These are phyloP conservation scores for Nannizziopsis arthrosporioides DNA, from an alignment of 2,329 filamentous ascomycete genomes.

Conservation along the genomic window DNA sequence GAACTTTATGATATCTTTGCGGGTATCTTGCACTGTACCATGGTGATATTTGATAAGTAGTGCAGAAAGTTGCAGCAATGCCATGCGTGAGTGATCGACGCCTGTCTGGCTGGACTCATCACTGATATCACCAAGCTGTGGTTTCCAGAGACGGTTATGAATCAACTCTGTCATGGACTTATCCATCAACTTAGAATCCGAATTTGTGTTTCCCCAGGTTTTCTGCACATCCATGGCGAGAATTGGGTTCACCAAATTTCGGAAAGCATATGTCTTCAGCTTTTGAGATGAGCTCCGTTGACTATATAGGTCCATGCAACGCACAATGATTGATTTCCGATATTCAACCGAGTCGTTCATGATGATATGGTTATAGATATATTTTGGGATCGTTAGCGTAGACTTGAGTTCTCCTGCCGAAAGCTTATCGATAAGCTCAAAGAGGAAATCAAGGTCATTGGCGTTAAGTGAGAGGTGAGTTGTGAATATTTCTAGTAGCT, in stretches of 20 bases:
- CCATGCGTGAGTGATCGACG: constrained; percentile 92
- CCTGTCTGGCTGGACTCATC: constrained; percentile 77
- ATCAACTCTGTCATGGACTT: constrained; percentile 78
- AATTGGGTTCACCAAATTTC: constrained; percentile 88
- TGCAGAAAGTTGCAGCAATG: constrained; percentile 86
- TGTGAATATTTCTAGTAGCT: constrained; percentile 74
- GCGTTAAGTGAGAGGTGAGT: constrained; percentile 64
- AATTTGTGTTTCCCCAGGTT: constrained; percentile 52
- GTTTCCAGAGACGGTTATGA: constrained; percentile 86
- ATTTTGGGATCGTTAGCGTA: constrained; percentile 62
- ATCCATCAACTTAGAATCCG: constrained; percentile 66
- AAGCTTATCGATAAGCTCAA: constrained; percentile 70
- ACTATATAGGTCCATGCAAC: constrained; percentile 79
- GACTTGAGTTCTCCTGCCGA: constrained; percentile 71
- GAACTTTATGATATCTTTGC: constrained; percentile 98
- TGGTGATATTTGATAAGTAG: constrained; percentile 93
- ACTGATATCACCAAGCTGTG: constrained; percentile 65
- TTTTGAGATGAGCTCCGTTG: constrained; percentile 68
- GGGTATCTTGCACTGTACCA: constrained; percentile 71
- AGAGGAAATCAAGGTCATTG: constrained; percentile 69
- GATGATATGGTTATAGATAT: constrained; percentile 77
- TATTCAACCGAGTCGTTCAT: constrained; percentile 74
- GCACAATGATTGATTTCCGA: constrained; percentile 68
- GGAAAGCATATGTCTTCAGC: constrained; percentile 84
- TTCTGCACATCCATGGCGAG: constrained; percentile 92